Conservation (phyloP, 2,329 filamentous ascomycete species). For the Cercospora sp. region DNA sequence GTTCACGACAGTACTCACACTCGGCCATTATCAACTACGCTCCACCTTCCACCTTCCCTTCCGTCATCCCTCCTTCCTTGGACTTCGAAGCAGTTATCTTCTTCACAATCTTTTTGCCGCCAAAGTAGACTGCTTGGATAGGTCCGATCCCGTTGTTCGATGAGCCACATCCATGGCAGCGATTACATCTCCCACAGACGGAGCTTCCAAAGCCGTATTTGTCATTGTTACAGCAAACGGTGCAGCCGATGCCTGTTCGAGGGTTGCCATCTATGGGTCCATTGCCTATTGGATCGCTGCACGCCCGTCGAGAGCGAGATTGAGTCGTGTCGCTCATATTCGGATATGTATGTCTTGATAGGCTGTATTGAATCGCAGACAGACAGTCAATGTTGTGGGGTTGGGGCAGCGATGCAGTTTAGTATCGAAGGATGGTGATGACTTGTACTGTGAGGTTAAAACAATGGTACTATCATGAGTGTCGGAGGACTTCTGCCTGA, state of each 20-base stretch:
- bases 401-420: background rate
- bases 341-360: background rate
- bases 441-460: background rate
- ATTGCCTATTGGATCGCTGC: conserved; percentile 20
- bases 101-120: conserved; percentile 14
- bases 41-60: background rate
- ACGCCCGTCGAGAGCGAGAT: conserved; percentile 4
- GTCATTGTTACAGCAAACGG: conserved; percentile 18
- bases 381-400: background rate
- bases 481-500: background rate
- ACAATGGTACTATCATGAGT: background rate
- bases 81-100: conserved; percentile 13
- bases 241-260: conserved; percentile 11
- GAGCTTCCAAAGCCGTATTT: conserved; percentile 21
- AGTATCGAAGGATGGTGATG: background rate
- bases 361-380: background rate
- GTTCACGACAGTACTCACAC: background rate
- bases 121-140: conserved; percentile 23
- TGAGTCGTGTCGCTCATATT: background rate
- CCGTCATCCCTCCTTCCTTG: background rate
- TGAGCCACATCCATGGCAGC: conserved; percentile 23
- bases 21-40: background rate
- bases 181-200: conserved; percentile 21
- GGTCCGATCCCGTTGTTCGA: conserved; percentile 25
- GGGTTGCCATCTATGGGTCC: background rate